Evolutionary conservation across 1,284 basidiomycete species (phyloP).

Genomic region (Puccinia novopanici): DNA sequence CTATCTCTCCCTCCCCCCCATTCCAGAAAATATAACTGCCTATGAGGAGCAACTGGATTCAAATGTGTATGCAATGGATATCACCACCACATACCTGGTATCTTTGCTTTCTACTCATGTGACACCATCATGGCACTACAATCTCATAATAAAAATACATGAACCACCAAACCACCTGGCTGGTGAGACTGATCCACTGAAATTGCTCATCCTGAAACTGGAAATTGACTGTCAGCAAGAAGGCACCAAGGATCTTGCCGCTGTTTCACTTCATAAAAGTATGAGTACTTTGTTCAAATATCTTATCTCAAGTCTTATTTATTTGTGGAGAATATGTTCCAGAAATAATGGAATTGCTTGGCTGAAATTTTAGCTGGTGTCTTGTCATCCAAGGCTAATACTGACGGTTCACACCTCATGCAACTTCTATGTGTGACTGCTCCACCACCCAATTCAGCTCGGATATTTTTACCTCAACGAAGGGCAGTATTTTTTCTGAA

Average conservation of each 20-base stretch:
- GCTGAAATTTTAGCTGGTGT: conserved; percentile 77
- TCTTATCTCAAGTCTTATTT: conserved; percentile 68
- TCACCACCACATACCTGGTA: conserved; percentile 46
- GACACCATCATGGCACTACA: conserved; percentile 34
- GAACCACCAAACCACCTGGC: conserved; percentile 5
- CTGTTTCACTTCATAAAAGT: conserved; percentile 67
- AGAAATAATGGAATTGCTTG: conserved; percentile 83
- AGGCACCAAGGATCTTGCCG: conserved; percentile 62
- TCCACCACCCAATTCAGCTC: conserved; percentile 74
- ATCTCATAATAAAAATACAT: conserved; percentile 50
- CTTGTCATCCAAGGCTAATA: conserved; percentile 67
- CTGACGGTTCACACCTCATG: conserved; percentile 71
- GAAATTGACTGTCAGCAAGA: conserved; percentile 52
- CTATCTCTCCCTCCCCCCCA: conserved; percentile 63
- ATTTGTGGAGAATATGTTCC: conserved; percentile 72
- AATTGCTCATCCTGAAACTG: conserved; percentile 52
- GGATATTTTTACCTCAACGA: conserved; percentile 82
- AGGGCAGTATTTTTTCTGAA: conserved; percentile 88
- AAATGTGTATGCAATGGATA: conserved; percentile 65
- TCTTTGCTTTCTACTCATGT: conserved; percentile 38
- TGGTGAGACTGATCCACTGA: conserved; percentile 42
- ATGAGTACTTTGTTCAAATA: conserved; percentile 66
- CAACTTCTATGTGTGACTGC: conserved; percentile 74
- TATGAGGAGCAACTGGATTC: conserved; percentile 61
- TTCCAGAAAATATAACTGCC: conserved; percentile 63